Evolutionary conservation across 495 filamentous ascomycete species (phyloP), one percentile per base, ranked within the genome.

Genomic region (Daldinia concentrica): DNA sequence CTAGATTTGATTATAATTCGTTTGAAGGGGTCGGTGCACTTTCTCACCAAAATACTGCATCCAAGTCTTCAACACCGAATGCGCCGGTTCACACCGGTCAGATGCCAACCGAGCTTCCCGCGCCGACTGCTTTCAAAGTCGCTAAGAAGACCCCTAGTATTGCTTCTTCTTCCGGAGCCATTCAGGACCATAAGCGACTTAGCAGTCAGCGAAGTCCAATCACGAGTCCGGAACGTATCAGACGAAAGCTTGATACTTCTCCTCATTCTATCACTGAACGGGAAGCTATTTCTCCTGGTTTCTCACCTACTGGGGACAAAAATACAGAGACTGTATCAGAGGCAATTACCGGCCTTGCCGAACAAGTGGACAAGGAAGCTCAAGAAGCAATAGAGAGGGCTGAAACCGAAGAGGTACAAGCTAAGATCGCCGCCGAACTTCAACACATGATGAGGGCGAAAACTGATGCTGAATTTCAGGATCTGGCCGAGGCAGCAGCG

Each of bases 281-380:
- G 27, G 67, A 52, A 17, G 50, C 17, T 54, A 62, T n/a, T 6
- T 51, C 57, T 36, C 63, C 59, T 12, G 32, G 37, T 26, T 48
- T 64, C 48, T 58, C 41, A 8, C 58, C 64, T 30, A 41, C 41
- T 0, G 64, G 68, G 15, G 73, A 83, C 0, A 82, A 81, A 36
- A 80, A 85, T 57, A 86, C 83, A 30, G 89, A 91, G 76, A 92
- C 87, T 34, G 91, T 96, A 5, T 83, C 90, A 32, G 87, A 92
- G 9, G 91, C 92, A 14, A 83, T 94, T 30, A 87, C 82, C 37
- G 89, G 90, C 27, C 83, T 93, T 57, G 91, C 89, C 7, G 84
- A 86, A 64, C 82, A 90, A 74, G 89, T 90, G 52, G 87, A 92
- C 58, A 85, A 88, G 59, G 87, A 94, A 74, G 88, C 90, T 8